Conservation (phyloP, 352 stramenopile species). For the Pythium dissotocum region DNA sequence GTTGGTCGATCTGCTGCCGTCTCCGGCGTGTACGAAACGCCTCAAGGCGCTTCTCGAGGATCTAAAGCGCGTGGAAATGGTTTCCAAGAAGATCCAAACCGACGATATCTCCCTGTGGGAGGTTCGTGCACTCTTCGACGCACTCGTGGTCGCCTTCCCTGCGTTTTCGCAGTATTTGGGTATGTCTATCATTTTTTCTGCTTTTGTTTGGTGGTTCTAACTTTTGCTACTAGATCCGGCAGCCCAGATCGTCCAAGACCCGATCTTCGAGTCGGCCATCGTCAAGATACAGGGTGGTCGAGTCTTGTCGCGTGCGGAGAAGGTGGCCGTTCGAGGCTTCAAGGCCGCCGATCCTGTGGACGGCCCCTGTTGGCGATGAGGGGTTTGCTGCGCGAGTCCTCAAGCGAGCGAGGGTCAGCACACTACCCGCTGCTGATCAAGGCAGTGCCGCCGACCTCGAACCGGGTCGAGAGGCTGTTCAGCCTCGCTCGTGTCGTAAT, state of each 20-base stretch:
- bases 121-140: neutral
- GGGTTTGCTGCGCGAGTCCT: no score
- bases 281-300: no score
- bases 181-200: neutral
- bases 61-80: no score
- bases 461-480: no score
- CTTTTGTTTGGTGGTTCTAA: neutral
- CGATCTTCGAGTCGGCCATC: neutral
- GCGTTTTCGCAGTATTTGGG: neutral
- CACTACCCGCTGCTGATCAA: no score
- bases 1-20: slow-evolving; percentile 5
- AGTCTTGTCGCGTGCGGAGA: no score
- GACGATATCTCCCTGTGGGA: neutral
- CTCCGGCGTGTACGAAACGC: slow-evolving; percentile 1
- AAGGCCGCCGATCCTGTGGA: no score
- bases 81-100: neutral
- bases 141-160: neutral
- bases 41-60: slow-evolving; percentile 8
- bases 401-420: no score
- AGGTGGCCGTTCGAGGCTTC: no score
- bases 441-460: no score
- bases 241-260: neutral
- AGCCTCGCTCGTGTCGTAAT: no score
- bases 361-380: no score
- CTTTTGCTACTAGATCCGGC: slow-evolving; percentile 5